Percentiles rank a stretch among this genome's conserved stretches.
These are phyloP conservation scores for Fusarium armeniacum DNA, from an alignment of 2,329 filamentous ascomycete genomes.

Conservation along the genomic window DNA sequence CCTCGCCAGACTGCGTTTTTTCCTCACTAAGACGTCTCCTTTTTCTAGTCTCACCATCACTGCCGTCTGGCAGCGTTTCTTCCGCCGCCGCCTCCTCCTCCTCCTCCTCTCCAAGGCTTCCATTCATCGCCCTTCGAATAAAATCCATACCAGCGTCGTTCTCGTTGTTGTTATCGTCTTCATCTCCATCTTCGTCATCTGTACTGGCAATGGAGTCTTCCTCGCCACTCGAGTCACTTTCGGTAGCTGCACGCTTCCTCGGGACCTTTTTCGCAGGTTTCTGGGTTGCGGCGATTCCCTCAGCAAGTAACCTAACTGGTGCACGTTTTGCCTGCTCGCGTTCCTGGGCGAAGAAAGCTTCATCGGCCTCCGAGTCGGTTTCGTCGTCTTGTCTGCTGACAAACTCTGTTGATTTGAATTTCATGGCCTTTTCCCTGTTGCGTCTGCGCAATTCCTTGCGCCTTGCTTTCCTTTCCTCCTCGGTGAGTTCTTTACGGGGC, in stretches of 20 bases:
- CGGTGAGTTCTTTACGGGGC: conserved; percentile 64
- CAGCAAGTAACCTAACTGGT: conserved; percentile 52
- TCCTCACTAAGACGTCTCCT: conserved; percentile 53
- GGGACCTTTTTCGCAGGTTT: background rate
- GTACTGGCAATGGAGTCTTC: conserved; percentile 6
- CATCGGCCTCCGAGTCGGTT: conserved; percentile 78
- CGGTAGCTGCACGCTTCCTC: conserved; percentile 48
- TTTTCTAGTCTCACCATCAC: conserved; percentile 56
- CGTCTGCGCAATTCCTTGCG: conserved; percentile 73
- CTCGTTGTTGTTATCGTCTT: conserved; percentile 35
- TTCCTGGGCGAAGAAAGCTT: conserved; percentile 83
- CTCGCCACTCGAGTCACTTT: conserved; percentile 39
- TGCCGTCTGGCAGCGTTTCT: conserved; percentile 51
- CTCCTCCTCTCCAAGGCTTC: conserved; percentile 38
- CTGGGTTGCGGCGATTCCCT: background rate
- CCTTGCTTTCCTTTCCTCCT: conserved; percentile 75
- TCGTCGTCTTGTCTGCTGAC: conserved; percentile 91
- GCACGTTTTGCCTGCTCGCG: conserved; percentile 66
- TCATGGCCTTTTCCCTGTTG: conserved; percentile 80
- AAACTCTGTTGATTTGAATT: conserved; percentile 87
- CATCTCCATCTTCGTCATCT: conserved; percentile 1
- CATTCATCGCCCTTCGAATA: conserved; percentile 45
- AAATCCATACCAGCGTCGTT: conserved; percentile 24
- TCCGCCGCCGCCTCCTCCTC: conserved; percentile 48
- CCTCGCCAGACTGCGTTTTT: conserved; percentile 29